A percentile compares a stretch with the other conserved stretches of the same genome.
These are phyloP conservation scores for Cercophora scortea DNA, from an alignment of 495 filamentous ascomycete genomes.

Conservation along the genomic window DNA sequence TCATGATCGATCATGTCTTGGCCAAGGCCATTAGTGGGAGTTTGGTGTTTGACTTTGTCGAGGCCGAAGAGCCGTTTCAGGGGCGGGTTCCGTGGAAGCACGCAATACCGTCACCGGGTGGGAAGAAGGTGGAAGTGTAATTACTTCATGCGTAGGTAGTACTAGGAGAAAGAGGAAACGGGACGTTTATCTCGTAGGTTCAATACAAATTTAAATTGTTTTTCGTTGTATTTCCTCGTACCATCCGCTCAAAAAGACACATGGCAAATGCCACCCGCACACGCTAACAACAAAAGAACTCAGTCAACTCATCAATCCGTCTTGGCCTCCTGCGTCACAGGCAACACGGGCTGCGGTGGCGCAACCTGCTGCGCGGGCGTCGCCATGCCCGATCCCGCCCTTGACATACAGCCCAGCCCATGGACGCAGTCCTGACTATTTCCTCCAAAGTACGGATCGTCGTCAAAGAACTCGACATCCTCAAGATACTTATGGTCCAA, in stretches of 20 bases:
- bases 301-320: not conserved
- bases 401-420: not conserved
- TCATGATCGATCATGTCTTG: not conserved
- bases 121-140: not conserved
- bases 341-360: not conserved
- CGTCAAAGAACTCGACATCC: slow-evolving; percentile 44
- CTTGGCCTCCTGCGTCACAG: not conserved
- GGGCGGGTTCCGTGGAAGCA: not conserved
- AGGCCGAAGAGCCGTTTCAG: not conserved
- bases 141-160: too few species aligned
- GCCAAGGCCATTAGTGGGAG: not conserved
- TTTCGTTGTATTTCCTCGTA: too few species aligned
- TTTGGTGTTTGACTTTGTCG: not conserved
- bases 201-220: too few species aligned
- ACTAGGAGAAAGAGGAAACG: too few species aligned
- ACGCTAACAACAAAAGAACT: not conserved
- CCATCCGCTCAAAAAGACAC: too few species aligned
- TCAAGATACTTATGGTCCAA: slow-evolving; percentile 56
- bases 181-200: too few species aligned
- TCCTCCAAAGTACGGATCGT: slow-evolving; percentile 4
- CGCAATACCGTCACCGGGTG: not conserved
- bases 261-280: not conserved
- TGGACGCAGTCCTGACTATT: not conserved
- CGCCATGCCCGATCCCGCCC: not conserved
- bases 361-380: not conserved